Evolutionary conservation across 495 filamentous ascomycete species (phyloP), one percentile per base, ranked within the genome.

Genomic region (Daldinia childiae): DNA sequence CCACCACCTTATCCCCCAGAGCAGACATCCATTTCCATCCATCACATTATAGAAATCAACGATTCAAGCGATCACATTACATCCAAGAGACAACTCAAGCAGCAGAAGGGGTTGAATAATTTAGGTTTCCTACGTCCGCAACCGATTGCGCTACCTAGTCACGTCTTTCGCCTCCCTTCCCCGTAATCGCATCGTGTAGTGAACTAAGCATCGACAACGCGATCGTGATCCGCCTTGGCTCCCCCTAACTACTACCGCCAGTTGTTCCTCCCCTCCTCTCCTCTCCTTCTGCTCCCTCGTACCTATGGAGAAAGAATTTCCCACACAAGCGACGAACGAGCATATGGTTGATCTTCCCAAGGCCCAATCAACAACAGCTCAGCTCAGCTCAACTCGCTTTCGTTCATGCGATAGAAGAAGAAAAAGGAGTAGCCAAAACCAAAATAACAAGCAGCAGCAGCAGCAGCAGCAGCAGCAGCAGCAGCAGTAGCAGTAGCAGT

Each of bases 71-170:
- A 48, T 48, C 43, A 48, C 43, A 48, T 48, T 24, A 24, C 8
- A 24, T 12, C 17, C 43, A 48, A 58, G 21, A 24, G 12, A 39
- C 8, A 41, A 19, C 12, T 39, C 32, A 41, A 39, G 57, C 7
- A 29, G 26, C 9, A 45, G 52, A 62, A 36, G 54, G 62, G 32
- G 39, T 55, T 58, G 64, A 58, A 58, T 74, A 71, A 58, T 68
- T 66, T 74, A 74, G 72, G 72, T 74, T 74, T 74, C 68, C 68
- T 71, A 71, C 68, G 64, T 43, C 63, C 72, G 48, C 67, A 24
- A 41, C 38, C 56, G 41, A 54, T 61, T 45, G 61, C 41, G 36
- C 52, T 50, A 54, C 43, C 62, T 66, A 70, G 62, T 12, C 15
- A 24, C 32, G 27, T 55, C 54, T 39, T 54, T 45, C 8, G 7